Conservation (phyloP, 305 asterid species). For the Fraxinus floribunda region DNA sequence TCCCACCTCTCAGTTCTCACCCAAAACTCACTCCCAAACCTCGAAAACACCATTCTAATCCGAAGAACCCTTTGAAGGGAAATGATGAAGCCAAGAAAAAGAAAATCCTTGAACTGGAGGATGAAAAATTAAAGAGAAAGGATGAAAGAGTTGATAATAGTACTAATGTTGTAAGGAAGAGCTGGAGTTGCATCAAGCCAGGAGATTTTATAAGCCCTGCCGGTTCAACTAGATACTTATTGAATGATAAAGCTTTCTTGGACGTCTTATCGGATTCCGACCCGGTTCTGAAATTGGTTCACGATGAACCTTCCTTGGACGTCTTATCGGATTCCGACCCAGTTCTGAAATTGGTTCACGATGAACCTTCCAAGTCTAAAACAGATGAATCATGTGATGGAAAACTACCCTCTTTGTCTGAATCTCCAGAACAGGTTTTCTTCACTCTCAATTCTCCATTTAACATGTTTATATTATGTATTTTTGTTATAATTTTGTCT, state of each 20-base stretch:
- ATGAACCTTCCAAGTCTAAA: background rate
- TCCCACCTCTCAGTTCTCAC: slow-evolving; percentile 28
- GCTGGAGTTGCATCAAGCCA: slow-evolving; percentile 64
- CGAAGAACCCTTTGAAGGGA: slow-evolving; percentile 11
- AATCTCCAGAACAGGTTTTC: slow-evolving; percentile 49
- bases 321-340: too few species aligned
- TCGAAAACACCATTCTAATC: slow-evolving; percentile 21
- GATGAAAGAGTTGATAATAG: background rate
- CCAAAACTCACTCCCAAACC: slow-evolving; percentile 27
- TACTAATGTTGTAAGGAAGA: slow-evolving; percentile 24
- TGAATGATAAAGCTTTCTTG: slow-evolving; percentile 48
- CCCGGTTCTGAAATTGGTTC: slow-evolving; percentile 28
- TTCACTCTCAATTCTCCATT: background rate
- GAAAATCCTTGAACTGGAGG: slow-evolving; percentile 11
- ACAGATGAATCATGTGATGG: slow-evolving; percentile 27
- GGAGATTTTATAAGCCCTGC: slow-evolving; percentile 69
- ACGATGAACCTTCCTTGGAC: slow-evolving; percentile 19
- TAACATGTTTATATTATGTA: background rate
- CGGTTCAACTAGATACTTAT: slow-evolving; percentile 61
- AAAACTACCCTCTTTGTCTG: slow-evolving; percentile 23
- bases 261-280: slow-evolving; percentile 44
- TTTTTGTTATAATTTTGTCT: background rate
- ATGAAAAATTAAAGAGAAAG: background rate
- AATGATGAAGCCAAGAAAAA: slow-evolving; percentile 22
- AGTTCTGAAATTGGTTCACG: too few species aligned